Percentiles rank a stretch among this genome's conserved stretches.
phyloP scores from a whole-genome alignment of 2,329 filamentous ascomycete genomes.

The Coleophoma cylindrospora region DNA sequence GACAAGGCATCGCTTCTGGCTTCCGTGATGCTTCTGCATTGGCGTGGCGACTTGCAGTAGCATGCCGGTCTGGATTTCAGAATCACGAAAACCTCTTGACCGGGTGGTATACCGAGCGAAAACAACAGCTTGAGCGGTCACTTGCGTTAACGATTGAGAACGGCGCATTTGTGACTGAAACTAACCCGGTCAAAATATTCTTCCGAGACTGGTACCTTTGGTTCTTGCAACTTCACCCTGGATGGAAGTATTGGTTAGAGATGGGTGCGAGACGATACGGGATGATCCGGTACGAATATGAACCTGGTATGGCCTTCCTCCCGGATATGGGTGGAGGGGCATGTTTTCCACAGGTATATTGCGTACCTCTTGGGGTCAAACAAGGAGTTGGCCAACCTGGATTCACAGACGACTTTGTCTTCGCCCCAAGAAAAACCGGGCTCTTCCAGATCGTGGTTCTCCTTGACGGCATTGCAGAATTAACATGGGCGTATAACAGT shows the following conservation, averaged over 20 bases:
- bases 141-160: constrained; percentile 29
- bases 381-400: constrained; percentile 1
- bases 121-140: constrained; percentile 31
- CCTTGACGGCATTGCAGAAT: background rate
- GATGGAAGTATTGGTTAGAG: constrained; percentile 23
- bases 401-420: constrained; percentile 30
- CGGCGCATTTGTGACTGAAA: constrained; percentile 27
- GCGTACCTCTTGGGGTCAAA: constrained; percentile 8
- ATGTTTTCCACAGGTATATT: constrained; percentile 30
- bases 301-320: constrained; percentile 27
- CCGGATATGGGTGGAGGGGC: constrained; percentile 24
- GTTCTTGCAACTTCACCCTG: constrained; percentile 26
- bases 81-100: constrained; percentile 21
- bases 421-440: constrained; percentile 17
- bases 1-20: constrained; percentile 35
- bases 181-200: constrained; percentile 23
- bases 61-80: constrained; percentile 14
- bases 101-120: constrained; percentile 30
- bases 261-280: constrained; percentile 25
- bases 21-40: constrained; percentile 32
- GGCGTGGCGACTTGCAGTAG: constrained; percentile 30
- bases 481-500: background rate
- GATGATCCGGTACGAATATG: constrained; percentile 25
- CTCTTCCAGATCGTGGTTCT: constrained; percentile 29
- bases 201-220: constrained; percentile 28